Conservation (phyloP, 2,329 filamentous ascomycete genomes). For the Achaetomium macrosporum region DNA sequence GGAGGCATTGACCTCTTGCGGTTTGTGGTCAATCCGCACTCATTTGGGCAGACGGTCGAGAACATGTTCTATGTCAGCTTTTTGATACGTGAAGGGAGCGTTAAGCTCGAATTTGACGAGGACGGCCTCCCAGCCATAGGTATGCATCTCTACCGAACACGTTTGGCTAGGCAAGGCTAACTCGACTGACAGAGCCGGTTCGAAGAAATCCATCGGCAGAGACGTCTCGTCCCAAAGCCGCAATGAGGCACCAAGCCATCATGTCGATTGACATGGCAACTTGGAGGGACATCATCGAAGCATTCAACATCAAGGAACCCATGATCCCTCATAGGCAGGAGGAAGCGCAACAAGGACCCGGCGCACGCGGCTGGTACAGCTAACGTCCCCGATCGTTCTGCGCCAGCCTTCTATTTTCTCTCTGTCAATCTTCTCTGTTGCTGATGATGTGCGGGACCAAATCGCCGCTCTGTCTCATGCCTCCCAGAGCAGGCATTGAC, state of each 20-base stretch:
- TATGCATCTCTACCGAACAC: conserved; percentile 43
- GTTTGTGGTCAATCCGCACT: conserved; percentile 83
- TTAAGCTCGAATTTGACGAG: conserved; percentile 68
- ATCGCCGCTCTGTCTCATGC: background rate
- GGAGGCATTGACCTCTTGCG: conserved; percentile 74
- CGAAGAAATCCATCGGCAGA: conserved; percentile 41
- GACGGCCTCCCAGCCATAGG: conserved; percentile 71
- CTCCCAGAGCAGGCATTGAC: background rate
- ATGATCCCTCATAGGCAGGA: conserved; percentile 81
- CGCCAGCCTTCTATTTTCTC: background rate
- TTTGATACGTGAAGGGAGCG: conserved; percentile 77
- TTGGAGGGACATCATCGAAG: conserved; percentile 72
- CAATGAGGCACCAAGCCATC: conserved; percentile 75
- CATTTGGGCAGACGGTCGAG: conserved; percentile 91
- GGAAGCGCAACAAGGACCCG: conserved; percentile 44
- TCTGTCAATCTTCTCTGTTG: background rate
- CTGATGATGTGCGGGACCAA: background rate
- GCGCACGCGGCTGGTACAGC: conserved; percentile 61
- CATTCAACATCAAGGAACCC: conserved; percentile 68
- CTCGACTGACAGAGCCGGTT: conserved; percentile 35
- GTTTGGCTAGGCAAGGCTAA: conserved; percentile 29
- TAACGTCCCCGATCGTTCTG: conserved; percentile 6
- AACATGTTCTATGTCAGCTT: conserved; percentile 98
- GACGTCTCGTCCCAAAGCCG: conserved; percentile 35
- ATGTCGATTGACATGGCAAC: conserved; percentile 79